phyloP scores from a whole-genome alignment of 352 stramenopile species.

The Phytopythium litorale region DNA sequence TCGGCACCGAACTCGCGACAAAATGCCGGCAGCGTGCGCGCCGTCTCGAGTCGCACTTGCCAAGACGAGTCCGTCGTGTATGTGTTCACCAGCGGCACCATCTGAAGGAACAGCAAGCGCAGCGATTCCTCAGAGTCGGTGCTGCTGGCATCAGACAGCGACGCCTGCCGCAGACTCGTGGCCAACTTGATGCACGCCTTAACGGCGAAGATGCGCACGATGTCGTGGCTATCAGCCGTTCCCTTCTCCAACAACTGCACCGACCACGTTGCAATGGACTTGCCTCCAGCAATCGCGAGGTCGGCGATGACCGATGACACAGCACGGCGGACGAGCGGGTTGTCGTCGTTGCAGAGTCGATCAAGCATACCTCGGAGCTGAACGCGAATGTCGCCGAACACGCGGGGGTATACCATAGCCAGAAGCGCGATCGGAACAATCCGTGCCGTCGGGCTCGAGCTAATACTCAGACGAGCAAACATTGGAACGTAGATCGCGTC shows the following conservation, averaged over 20 bases:
- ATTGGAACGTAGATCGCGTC: constrained; percentile 69
- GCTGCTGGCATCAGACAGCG: background rate
- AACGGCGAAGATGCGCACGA: constrained; percentile 84
- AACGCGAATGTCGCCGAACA: constrained; percentile 66
- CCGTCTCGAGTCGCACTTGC: constrained; percentile 82
- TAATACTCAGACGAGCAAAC: constrained; percentile 79
- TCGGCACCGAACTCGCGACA: constrained; percentile 71
- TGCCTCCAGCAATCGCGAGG: constrained; percentile 50
- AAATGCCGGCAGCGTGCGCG: constrained; percentile 69
- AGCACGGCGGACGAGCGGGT: constrained; percentile 76
- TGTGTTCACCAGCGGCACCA: constrained; percentile 87
- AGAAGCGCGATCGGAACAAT: constrained; percentile 81
- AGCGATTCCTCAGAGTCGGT: constrained; percentile 31
- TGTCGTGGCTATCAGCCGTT: constrained; percentile 80
- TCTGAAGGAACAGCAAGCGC: constrained; percentile 71
- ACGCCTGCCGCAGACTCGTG: constrained; percentile 41
- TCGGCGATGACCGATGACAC: constrained; percentile 83
- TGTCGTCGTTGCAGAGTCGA: constrained; percentile 84
- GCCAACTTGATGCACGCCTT: constrained; percentile 80
- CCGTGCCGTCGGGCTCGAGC: constrained; percentile 74
- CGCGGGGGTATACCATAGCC: constrained; percentile 69
- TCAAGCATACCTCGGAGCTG: constrained; percentile 87
- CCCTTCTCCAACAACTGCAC: constrained; percentile 80
- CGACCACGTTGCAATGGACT: constrained; percentile 54
- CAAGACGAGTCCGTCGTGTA: constrained; percentile 86